Conservation (phyloP, 768 basidiomycete genomes). For the Suillus luteus region DNA sequence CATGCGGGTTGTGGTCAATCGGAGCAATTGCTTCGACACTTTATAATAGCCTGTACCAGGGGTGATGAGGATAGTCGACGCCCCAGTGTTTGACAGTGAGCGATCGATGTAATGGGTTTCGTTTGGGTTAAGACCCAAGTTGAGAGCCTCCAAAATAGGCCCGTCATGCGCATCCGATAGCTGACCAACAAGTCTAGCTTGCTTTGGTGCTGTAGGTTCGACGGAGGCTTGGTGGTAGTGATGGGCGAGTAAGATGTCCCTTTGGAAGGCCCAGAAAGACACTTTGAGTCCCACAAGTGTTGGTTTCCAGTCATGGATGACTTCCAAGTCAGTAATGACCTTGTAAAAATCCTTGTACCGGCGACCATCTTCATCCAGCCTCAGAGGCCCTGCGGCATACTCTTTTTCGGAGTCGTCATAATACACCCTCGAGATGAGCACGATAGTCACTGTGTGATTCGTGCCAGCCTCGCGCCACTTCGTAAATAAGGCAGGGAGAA, state of each 20-base stretch:
- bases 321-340: constrained; percentile 90
- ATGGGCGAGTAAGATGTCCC: constrained; percentile 87
- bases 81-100: constrained; percentile 86
- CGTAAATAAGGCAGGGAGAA: constrained; percentile 85
- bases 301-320: constrained; percentile 84
- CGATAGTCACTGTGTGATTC: constrained; percentile 92
- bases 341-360: constrained; percentile 98
- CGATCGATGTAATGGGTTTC: constrained; percentile 97
- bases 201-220: constrained; percentile 45
- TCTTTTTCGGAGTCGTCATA: constrained; percentile 81
- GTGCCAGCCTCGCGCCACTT: constrained; percentile 85
- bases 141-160: constrained; percentile 92
- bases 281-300: constrained; percentile 86
- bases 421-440: constrained; percentile 90
- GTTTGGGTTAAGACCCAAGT: constrained; percentile 87
- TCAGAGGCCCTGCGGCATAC: constrained; percentile 82
- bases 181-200: constrained; percentile 72
- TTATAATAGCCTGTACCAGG: constrained; percentile 94
- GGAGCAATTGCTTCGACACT: constrained; percentile 86
- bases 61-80: constrained; percentile 81
- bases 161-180: constrained; percentile 91
- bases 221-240: constrained; percentile 76
- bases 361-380: constrained; percentile 68
- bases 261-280: constrained; percentile 88
- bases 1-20: constrained; percentile 91